Conservation (phyloP, 306 rosid genomes). For the Lagenaria siceraria region DNA sequence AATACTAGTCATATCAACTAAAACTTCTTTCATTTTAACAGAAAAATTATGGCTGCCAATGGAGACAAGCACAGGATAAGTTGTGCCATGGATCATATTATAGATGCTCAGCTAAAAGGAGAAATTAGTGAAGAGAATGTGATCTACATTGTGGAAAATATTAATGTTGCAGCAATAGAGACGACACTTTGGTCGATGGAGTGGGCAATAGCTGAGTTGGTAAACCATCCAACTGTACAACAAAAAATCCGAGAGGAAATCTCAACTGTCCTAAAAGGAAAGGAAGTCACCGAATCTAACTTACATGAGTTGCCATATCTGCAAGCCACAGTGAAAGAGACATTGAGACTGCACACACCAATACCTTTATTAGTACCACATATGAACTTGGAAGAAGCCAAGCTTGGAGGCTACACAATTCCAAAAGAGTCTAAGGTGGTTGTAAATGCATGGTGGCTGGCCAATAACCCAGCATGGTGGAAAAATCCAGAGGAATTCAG, state of each 20-base stretch:
- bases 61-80: slow-evolving; percentile 52
- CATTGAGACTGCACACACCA: slow-evolving; percentile 58
- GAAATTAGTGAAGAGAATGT: slow-evolving; percentile 73
- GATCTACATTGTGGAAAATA: slow-evolving; percentile 73
- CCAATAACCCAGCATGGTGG: slow-evolving; percentile 80
- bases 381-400: slow-evolving; percentile 79
- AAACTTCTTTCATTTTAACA: not conserved
- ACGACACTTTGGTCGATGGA: slow-evolving; percentile 89
- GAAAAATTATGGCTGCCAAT: slow-evolving; percentile 52
- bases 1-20: not conserved
- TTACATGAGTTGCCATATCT: slow-evolving; percentile 44
- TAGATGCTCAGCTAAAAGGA: slow-evolving; percentile 68
- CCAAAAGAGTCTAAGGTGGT: slow-evolving; percentile 77
- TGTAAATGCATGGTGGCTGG: slow-evolving; percentile 87
- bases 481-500: slow-evolving; percentile 51
- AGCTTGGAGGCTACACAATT: slow-evolving; percentile 49
- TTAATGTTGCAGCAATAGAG: slow-evolving; percentile 68
- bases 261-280: slow-evolving; percentile 37
- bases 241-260: slow-evolving; percentile 51
- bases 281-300: slow-evolving; percentile 51
- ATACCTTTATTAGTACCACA: slow-evolving; percentile 80
- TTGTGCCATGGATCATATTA: slow-evolving; percentile 79
- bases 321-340: slow-evolving; percentile 72
- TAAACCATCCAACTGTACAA: slow-evolving; percentile 53
- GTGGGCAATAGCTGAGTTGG: slow-evolving; percentile 84